Base-by-base conservation (phyloP, 257 asterid genomes). In the Gentiana dahurica region DNA sequence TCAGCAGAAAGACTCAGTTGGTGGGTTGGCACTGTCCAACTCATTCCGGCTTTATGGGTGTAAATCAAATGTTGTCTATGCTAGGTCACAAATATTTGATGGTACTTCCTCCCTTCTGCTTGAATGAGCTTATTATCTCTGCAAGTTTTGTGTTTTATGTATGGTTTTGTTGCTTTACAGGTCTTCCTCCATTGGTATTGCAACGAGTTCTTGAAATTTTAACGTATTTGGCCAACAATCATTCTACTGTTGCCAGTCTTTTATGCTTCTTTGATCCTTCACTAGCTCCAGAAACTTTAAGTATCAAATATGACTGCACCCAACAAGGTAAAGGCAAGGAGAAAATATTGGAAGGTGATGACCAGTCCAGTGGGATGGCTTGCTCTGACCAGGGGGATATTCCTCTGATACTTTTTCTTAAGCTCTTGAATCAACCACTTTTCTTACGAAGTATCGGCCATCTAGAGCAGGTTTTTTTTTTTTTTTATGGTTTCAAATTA, bases 391-490 rank as follows among this genome's bases (percentile, higher is more conserved):
- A 66, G 43, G 73, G n/a, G 66, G 86, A 87, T 63, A 69, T 85
- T 60, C 97, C 98, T 37, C 71, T 91, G 78, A 73, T 85, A 74
- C 68, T 85, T 72, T 89, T 91, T 62, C 94, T 91, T 57, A 82
- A 80, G 70, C 94, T 87, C 71, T 63, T 91, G 66, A 82, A 80
- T 58, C 93, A 81, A 68, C 97, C 98, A 34, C 80, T 88, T 54
- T 83, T 85, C 77, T 71, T 85, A 47, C 84, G 89, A 61, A 91
- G 98, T 71, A 78, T 74, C 51, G n/a, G 89, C 7, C 98, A 87
- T 75, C 98, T 91, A 61, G 98, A 91, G 68, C 98, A 87, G 98
- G 98, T 85, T 59, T 53, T 72, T n/a, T n/a, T n/a, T n/a, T n/a
- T n/a, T n/a, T 65, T 13, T 33, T 51, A 2, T 59, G 8, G 53